phyloP scores from a whole-genome alignment of 345 rosid genomes.

The Heritiera littoralis region DNA sequence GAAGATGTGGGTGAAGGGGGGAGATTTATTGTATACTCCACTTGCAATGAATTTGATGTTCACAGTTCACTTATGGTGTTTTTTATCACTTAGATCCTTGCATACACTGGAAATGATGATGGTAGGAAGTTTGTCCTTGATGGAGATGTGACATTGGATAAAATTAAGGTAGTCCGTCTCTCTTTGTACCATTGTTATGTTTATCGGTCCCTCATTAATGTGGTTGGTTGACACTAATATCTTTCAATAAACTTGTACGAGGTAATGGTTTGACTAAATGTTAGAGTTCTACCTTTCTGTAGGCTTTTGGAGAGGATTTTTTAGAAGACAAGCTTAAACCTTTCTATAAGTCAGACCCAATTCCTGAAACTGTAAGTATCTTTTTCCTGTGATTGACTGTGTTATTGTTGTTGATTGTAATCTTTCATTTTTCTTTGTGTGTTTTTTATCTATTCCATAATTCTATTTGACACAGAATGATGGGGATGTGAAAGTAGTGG shows the following conservation, averaged over 20 bases:
- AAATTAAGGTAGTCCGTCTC: conserved; percentile 58
- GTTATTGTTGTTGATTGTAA: not conserved
- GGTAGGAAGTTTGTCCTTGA: conserved; percentile 64
- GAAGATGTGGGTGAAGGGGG: not conserved
- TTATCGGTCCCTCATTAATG: not conserved
- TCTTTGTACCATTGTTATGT: conserved; percentile 5
- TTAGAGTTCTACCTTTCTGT: conserved; percentile 13
- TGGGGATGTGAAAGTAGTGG: conserved; percentile 95
- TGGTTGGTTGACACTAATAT: not conserved
- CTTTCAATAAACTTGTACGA: not conserved
- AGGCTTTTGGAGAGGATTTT: conserved; percentile 76
- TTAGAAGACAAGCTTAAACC: conserved; percentile 84
- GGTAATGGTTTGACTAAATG: not conserved
- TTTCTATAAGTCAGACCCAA: conserved; percentile 88
- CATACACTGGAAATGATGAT: conserved; percentile 87
- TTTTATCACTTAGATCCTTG: conserved; percentile 59
- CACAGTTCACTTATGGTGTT: conserved; percentile 2
- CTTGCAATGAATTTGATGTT: conserved; percentile 6
- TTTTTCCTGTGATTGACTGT: conserved; percentile 11
- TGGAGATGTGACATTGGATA: conserved; percentile 66
- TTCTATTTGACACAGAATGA: conserved; percentile 59
- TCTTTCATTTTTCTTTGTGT: conserved; percentile 10
- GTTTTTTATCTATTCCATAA: not conserved
- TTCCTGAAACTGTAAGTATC: conserved; percentile 79
- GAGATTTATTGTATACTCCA: not conserved